phyloP scores from a whole-genome alignment of 768 basidiomycete species.

The Lentinus brumalis region DNA sequence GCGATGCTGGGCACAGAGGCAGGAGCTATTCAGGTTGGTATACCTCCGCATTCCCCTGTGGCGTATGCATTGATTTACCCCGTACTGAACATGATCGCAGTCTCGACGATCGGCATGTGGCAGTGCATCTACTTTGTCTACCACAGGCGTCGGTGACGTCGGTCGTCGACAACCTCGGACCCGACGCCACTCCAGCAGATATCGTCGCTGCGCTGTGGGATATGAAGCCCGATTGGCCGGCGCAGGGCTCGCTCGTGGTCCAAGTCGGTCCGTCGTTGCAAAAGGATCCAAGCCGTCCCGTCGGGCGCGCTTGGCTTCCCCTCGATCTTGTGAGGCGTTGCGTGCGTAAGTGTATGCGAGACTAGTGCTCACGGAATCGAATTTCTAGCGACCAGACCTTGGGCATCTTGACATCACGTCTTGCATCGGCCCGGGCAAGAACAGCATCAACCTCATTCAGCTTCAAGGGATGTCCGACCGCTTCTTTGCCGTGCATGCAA shows the following conservation, averaged over 20 bases:
- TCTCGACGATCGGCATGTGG: constrained; percentile 8
- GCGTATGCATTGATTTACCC: neutral
- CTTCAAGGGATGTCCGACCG: constrained; percentile 22
- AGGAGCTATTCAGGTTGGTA: constrained; percentile 3
- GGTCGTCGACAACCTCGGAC: constrained; percentile 7
- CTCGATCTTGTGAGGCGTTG: neutral
- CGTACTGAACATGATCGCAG: neutral
- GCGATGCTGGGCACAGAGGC: constrained; percentile 16
- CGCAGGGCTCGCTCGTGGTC: neutral
- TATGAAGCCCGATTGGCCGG: neutral
- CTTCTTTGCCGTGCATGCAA: constrained; percentile 26
- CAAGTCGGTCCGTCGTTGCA: neutral
- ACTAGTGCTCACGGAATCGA: neutral
- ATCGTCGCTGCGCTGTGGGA: neutral
- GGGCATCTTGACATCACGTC: constrained; percentile 25
- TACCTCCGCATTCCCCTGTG: neutral
- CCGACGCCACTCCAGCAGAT: neutral
- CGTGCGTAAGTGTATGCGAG: neutral
- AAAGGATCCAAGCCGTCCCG: neutral
- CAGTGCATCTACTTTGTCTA: constrained; percentile 24
- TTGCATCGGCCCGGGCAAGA: constrained; percentile 20
- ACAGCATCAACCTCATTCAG: constrained; percentile 23
- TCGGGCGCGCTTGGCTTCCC: neutral
- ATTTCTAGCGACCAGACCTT: neutral
- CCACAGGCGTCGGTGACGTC: constrained; percentile 12